Percentiles rank a stretch among this genome's conserved stretches.
Conservation (phyloP, 1,284 basidiomycete species). For the Trichosporon sp. region DNA sequence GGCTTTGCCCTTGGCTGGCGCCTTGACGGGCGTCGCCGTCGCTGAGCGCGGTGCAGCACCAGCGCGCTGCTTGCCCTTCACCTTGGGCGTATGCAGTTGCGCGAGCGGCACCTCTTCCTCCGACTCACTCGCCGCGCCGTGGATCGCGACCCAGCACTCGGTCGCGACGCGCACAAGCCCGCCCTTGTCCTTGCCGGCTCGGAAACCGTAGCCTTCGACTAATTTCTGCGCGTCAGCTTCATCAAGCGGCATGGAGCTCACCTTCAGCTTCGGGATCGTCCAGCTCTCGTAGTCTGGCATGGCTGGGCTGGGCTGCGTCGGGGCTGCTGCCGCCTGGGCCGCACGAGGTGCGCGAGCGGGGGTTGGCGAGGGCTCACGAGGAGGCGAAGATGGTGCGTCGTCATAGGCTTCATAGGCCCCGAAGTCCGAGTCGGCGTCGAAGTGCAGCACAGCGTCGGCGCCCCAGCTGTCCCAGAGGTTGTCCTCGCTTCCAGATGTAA, state of each 20-base stretch:
- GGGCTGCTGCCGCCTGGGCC: neutral
- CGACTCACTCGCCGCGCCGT: constrained; percentile 21
- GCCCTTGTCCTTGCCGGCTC: constrained; percentile 25
- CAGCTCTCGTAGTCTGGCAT: constrained; percentile 44
- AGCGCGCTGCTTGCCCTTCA: neutral
- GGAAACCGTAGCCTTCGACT: constrained; percentile 36
- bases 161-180: constrained; percentile 35
- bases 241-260: constrained; percentile 13
- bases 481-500: neutral
- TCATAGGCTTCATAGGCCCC: neutral
- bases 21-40: neutral
- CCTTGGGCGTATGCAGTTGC: neutral
- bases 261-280: constrained; percentile 37
- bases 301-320: constrained; percentile 10
- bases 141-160: constrained; percentile 42
- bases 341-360: neutral
- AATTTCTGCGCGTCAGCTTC: neutral
- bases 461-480: constrained; percentile 2
- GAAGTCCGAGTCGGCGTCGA: neutral
- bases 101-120: neutral
- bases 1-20: constrained; percentile 8
- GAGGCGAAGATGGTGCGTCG: neutral
- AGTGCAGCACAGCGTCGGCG: neutral
- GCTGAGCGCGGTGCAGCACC: neutral
- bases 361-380: neutral